phyloP scores from a whole-genome alignment of 768 basidiomycete genomes.

The Lactarius quietus region DNA sequence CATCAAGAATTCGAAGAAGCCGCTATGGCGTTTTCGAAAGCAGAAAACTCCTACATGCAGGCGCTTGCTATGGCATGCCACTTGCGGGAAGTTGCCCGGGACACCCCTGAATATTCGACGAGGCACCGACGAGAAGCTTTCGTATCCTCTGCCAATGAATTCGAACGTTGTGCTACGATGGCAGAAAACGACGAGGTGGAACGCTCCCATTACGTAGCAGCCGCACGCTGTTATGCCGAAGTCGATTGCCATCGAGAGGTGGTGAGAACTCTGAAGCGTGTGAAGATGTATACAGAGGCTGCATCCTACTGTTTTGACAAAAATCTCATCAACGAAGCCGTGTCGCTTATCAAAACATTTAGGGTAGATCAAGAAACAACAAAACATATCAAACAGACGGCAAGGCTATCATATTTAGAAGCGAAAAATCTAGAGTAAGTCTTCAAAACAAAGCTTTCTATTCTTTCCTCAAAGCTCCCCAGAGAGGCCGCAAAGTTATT shows the following conservation, averaged over 20 bases:
- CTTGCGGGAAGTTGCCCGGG: conserved; percentile 10
- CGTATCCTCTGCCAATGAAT: neutral
- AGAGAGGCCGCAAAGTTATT: conserved; percentile 53
- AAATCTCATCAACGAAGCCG: conserved; percentile 10
- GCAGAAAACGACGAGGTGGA: neutral
- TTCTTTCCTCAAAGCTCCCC: neutral
- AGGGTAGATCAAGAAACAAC: neutral
- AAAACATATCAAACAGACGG: conserved; percentile 22
- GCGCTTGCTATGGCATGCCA: conserved; percentile 10
- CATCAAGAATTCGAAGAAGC: conserved; percentile 18
- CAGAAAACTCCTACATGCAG: conserved; percentile 5
- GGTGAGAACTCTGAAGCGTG: conserved; percentile 10
- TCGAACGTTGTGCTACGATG: conserved; percentile 6
- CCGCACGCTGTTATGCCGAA: conserved; percentile 17
- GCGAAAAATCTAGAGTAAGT: conserved; percentile 15
- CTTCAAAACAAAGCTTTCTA: neutral
- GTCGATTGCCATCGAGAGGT: neutral
- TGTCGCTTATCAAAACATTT: conserved; percentile 12
- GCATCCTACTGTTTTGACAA: conserved; percentile 21
- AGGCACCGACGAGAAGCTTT: conserved; percentile 13
- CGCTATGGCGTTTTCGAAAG: conserved; percentile 10
- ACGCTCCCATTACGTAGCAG: neutral
- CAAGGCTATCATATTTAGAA: conserved; percentile 12
- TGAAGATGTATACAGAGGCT: conserved; percentile 14
- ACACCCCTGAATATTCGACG: conserved; percentile 1